Percentiles rank a stretch among this genome's conserved stretches.
Conservation (phyloP, 208 protist genomes). For the Spongospora subterranea region DNA sequence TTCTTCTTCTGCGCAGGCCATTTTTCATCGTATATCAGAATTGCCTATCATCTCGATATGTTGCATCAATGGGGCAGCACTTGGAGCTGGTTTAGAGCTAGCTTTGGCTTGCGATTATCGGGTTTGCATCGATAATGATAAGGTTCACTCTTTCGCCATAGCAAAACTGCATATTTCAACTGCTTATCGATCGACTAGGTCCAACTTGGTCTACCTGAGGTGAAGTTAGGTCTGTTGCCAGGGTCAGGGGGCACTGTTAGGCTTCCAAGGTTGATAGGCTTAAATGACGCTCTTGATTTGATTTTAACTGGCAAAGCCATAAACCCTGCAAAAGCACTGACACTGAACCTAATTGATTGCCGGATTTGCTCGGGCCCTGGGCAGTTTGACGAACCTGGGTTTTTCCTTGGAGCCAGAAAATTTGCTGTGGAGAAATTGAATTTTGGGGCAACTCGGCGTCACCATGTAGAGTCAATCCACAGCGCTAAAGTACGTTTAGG, state of each 20-base stretch:
- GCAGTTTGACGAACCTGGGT: background rate
- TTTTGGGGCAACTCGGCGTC: background rate
- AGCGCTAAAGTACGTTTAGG: too few relatives aligned
- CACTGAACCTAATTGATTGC: constrained; percentile 51
- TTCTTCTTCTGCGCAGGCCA: background rate
- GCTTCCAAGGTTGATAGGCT: constrained; percentile 27
- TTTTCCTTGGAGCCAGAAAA: background rate
- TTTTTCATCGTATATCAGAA: background rate
- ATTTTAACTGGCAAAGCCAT: constrained; percentile 32
- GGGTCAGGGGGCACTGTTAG: constrained; percentile 29
- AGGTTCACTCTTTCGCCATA: constrained; percentile 33
- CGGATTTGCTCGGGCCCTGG: background rate
- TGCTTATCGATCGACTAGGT: constrained; percentile 33
- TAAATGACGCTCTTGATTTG: constrained; percentile 42
- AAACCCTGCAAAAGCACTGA: constrained; percentile 43
- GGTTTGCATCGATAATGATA: constrained; percentile 13
- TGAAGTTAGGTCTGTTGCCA: constrained; percentile 59
- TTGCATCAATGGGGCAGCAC: constrained; percentile 8
- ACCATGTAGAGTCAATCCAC: too few relatives aligned
- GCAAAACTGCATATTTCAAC: constrained; percentile 4
- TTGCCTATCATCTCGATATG: background rate
- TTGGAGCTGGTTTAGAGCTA: constrained; percentile 55
- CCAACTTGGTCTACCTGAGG: constrained; percentile 58
- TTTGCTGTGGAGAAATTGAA: background rate
- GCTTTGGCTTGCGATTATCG: constrained; percentile 61